Base-by-base conservation (phyloP, 106 monocot genomes). In the Posidonia australis region DNA sequence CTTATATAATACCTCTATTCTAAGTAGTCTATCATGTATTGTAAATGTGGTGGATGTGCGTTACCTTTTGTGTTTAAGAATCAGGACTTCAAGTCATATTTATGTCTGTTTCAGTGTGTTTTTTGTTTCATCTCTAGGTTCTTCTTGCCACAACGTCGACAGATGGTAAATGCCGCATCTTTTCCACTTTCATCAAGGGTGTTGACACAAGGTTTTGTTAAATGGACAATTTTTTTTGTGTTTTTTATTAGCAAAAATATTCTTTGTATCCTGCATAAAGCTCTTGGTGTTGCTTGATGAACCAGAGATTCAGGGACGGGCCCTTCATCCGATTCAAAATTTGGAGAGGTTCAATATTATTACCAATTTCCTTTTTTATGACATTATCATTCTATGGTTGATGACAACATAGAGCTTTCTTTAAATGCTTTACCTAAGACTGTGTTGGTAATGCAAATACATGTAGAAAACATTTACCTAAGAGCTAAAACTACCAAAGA, bases 121-220 rank as follows among this genome's bases (percentile, higher is more conserved):
- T 69, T 67, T 32, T 23, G 21, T 63, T 20, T 66, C 28, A 49
- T 60, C 27, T 64, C 10, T 70, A 98, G 98, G 82, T 98, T 77
- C 84, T 91, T 77, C 87, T 98, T 73, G 98, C 98, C 62, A 98
- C 98, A 69, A 88, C 98, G 69, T 98, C 90, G 20, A 88, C 90
- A 68, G 98, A 91, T 83, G 98, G 96, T 54, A 98, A 98, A 77
- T 98, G 96, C 65, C 84, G 90, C 54, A 80, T 98, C 46, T 98
- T 98, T 63, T 87, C 87, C 47, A 98, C 96, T 58, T 98, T 82
- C 65, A 98, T 98, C 62, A 90, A 91, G 79, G 96, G 90, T 27
- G 79, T 98, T 46, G 96, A 98, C 75, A 57, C 78, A 78, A 98
- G 83, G 96, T 98, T 66, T 44, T n/a, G n/a, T 52, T 16, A 23